Evolutionary conservation across 805 yeast species (phyloP).

Genomic region (Ogataea henricii): DNA sequence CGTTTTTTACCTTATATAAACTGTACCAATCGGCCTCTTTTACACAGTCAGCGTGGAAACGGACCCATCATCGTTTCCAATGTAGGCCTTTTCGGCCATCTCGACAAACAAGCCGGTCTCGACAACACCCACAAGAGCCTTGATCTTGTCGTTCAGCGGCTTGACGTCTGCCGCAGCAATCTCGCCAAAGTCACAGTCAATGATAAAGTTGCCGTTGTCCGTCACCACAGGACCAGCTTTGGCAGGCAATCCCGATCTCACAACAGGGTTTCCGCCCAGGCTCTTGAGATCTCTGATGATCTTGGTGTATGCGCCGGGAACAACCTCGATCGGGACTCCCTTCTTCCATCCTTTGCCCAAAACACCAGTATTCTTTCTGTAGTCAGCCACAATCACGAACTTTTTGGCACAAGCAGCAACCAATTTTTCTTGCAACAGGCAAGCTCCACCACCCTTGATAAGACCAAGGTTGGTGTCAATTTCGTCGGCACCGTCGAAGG

Average conservation of each 20-base stretch:
- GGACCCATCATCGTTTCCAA: constrained; percentile 81
- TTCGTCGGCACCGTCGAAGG: constrained; percentile 99
- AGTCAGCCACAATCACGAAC: constrained; percentile 90
- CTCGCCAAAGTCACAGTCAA: constrained; percentile 91
- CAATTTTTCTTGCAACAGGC: constrained; percentile 92
- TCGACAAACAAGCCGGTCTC: constrained; percentile 89
- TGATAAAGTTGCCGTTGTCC: constrained; percentile 89
- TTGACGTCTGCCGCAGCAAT: constrained; percentile 51
- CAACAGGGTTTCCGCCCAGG: constrained; percentile 65
- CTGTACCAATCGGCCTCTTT: constrained; percentile 11
- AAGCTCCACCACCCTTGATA: constrained; percentile 99
- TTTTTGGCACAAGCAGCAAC: constrained; percentile 79
- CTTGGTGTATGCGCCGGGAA: constrained; percentile 82
- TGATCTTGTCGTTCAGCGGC: constrained; percentile 63
- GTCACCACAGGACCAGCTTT: constrained; percentile 98
- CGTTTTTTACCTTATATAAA: not conserved
- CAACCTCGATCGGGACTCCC: constrained; percentile 95
- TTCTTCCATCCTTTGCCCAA: constrained; percentile 83
- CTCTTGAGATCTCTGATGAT: constrained; percentile 62
- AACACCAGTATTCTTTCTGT: constrained; percentile 71
- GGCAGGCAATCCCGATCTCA: constrained; percentile 85
- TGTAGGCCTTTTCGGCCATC: constrained; percentile 78
- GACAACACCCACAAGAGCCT: constrained; percentile 85
- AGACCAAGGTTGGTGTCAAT: constrained; percentile 79
- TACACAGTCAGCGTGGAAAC: constrained; percentile 40